Conservation (phyloP, 1,284 basidiomycete species). For the Moniliophthora roreri region DNA sequence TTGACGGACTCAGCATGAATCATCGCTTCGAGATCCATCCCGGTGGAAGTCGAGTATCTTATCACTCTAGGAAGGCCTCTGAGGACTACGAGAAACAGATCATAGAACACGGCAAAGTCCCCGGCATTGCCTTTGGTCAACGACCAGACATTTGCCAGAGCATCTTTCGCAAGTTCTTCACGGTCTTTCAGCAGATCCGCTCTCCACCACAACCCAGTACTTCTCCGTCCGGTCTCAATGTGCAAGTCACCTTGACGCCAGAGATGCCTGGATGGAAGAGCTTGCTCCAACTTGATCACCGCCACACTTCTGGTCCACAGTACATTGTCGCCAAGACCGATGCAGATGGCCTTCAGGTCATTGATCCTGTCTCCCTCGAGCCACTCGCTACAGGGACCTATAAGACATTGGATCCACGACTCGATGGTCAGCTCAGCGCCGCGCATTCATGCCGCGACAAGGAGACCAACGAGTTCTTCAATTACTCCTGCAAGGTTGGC, state of each 20-base stretch:
- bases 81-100: conserved; percentile 17
- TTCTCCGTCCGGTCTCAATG: conserved; percentile 17
- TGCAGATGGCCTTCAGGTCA: conserved; percentile 22
- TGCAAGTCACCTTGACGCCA: conserved; percentile 22
- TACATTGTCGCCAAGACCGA: conserved; percentile 35
- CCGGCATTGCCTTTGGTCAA: conserved; percentile 19
- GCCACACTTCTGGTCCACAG: conserved; percentile 21
- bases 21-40: conserved; percentile 25
- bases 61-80: conserved; percentile 20
- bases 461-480: conserved; percentile 32
- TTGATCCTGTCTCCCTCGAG: conserved; percentile 35
- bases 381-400: conserved; percentile 29
- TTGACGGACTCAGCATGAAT: conserved; percentile 26
- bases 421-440: conserved; percentile 32
- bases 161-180: conserved; percentile 26
- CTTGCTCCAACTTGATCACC: not conserved
- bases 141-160: conserved; percentile 23
- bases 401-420: conserved; percentile 26
- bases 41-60: conserved; percentile 18
- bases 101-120: conserved; percentile 15
- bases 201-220: not conserved
- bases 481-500: conserved; percentile 30
- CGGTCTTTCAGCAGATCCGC: conserved; percentile 17
- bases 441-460: conserved; percentile 37
- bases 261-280: conserved; percentile 22